Base-by-base conservation (phyloP, 2,329 filamentous ascomycete species). In the Colletotrichum limetticola region DNA sequence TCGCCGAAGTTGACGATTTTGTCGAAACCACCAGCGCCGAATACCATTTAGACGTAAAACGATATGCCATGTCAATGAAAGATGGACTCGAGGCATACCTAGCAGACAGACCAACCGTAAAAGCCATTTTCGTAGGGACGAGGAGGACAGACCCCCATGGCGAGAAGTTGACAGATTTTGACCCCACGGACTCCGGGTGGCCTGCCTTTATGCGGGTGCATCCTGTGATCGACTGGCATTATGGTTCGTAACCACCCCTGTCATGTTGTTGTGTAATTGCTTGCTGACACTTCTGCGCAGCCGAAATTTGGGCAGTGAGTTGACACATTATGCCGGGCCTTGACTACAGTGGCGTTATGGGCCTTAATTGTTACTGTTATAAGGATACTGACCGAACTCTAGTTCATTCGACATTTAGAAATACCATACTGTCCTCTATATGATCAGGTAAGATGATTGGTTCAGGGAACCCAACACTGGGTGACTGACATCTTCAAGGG, bases 161-260 rank as follows among this genome's bases (percentile, higher is more conserved):
- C 59, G 91, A 91, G 77, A 86, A 88, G 19, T 82, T 99, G 78
- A 93, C 89, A 52, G 91, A 94, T 82, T 98, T 98, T 80, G 94
- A 97, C 80, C 89, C 88, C 63, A 99, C 97, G 5, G 97, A 98
- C 82, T 86, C 89, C 46, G 95, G 93, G 2, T 99, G 97, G 97
- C 97, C 97, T 46, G 85, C 88, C 56, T 98, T 98, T 79, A 95
- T 98, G 92, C 91, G 97, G 71, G 88, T 98, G 73, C 95, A 99
- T 82, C 96, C 97, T 0, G 94, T 99, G 11, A 95, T 99, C 79
- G 97, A 99, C 83, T 99, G 97, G 97, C 94, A 97, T 81, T 98
- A 98, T 82, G 90, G 74, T 78, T 71, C 4, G 12, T 19, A 14
- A 24, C 4, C 22, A 19, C 1, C 19, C 22, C 19, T 7, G 12